phyloP scores from a whole-genome alignment of 345 rosid genomes.

The Erysimum cheiranthoides region DNA sequence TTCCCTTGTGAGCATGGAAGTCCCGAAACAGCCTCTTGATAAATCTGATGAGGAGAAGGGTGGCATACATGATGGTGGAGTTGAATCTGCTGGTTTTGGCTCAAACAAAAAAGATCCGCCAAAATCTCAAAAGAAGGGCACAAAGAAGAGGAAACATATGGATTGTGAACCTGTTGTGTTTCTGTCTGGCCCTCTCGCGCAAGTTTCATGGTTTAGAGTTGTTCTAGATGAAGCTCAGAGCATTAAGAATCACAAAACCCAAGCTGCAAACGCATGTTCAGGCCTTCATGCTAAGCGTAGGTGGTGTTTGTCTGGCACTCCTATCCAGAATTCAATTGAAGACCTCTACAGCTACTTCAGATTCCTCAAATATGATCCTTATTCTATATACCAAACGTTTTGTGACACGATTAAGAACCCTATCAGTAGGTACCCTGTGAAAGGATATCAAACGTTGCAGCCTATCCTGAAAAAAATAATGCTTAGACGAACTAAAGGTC shows the following conservation, averaged over 20 bases:
- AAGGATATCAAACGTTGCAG: constrained; percentile 77
- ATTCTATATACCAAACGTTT: constrained; percentile 59
- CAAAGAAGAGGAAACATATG: constrained; percentile 60
- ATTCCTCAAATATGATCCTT: constrained; percentile 83
- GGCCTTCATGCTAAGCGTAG: constrained; percentile 95
- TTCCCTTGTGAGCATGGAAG: constrained; percentile 90
- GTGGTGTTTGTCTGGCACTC: constrained; percentile 99
- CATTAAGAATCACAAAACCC: constrained; percentile 93
- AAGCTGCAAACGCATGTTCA: constrained; percentile 93
- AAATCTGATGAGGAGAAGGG: constrained; percentile 60
- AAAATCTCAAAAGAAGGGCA: constrained; percentile 55
- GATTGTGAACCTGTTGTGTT: constrained; percentile 53
- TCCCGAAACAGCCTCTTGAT: constrained; percentile 74
- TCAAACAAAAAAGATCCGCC: constrained; percentile 58
- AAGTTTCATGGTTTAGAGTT: constrained; percentile 92
- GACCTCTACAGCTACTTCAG: constrained; percentile 93
- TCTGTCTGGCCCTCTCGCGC: constrained; percentile 77
- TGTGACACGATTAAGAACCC: constrained; percentile 63
- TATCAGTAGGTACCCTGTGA: constrained; percentile 57
- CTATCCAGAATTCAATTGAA: constrained; percentile 93
- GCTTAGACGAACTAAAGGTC: constrained; percentile 98
- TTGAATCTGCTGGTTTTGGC: constrained; percentile 45
- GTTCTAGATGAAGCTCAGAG: constrained; percentile 98
- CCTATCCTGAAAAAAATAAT: constrained; percentile 83
- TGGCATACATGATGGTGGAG: constrained; percentile 49